These are phyloP conservation scores for Tephrocybe rancida DNA, from an alignment of 768 basidiomycete genomes.

Conservation along the genomic window DNA sequence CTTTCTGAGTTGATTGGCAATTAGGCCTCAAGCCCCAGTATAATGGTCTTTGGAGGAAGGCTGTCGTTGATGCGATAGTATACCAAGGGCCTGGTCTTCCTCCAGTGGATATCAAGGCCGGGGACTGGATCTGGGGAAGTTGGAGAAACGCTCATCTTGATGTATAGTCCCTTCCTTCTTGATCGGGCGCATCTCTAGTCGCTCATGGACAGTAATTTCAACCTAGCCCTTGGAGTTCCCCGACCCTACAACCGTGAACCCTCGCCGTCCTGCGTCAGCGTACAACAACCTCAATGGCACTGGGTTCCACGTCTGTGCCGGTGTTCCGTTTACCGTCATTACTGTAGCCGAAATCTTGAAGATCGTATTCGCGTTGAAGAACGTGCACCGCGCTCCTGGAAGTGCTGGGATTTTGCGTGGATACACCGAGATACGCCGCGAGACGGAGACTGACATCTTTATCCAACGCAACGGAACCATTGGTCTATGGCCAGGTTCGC, in stretches of 20 bases:
- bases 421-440: conserved; percentile 29
- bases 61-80: conserved; percentile 21
- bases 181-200: conserved; percentile 7
- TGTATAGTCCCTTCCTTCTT: conserved; percentile 18
- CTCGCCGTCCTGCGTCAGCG: conserved; percentile 30
- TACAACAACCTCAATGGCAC: conserved; percentile 32
- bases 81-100: conserved; percentile 36
- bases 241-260: conserved; percentile 40
- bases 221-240: conserved; percentile 42
- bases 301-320: conserved; percentile 44
- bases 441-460: conserved; percentile 38
- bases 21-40: conserved; percentile 2
- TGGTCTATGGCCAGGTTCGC: conserved; percentile 39
- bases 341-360: conserved; percentile 46
- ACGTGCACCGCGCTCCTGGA: conserved; percentile 49
- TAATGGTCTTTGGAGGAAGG: conserved; percentile 2
- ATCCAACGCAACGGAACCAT: conserved; percentile 33
- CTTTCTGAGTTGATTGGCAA: not conserved
- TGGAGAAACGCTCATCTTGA: conserved; percentile 48
- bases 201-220: not conserved
- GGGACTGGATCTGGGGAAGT: conserved; percentile 42
- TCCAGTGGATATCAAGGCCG: conserved; percentile 36
- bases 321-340: conserved; percentile 34
- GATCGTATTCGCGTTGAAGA: conserved; percentile 44
- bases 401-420: conserved; percentile 38